Percentiles rank a stretch among this genome's conserved stretches.
These are phyloP conservation scores for Orychophragmus violaceus DNA, from an alignment of 345 rosid genomes.

Conservation along the genomic window DNA sequence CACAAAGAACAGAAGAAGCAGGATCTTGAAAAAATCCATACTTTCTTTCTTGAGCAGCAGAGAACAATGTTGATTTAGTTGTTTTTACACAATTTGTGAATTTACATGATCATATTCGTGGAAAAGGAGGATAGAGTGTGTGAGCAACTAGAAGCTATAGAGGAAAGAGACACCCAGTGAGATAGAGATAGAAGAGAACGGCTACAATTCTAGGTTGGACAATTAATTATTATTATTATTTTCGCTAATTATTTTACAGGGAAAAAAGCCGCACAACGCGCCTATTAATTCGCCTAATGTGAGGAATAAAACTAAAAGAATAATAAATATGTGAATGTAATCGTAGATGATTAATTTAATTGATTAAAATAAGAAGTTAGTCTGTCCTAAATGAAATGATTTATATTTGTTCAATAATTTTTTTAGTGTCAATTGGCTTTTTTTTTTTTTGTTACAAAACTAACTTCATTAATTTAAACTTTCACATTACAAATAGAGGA, in stretches of 20 bases:
- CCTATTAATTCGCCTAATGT: slow-evolving; percentile 20
- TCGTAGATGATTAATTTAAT: no score
- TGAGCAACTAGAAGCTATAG: slow-evolving; percentile 25
- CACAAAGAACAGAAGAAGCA: slow-evolving; percentile 43
- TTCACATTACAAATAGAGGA: no score
- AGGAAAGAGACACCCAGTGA: slow-evolving; percentile 19
- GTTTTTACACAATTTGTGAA: slow-evolving; percentile 12
- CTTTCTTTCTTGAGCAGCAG: slow-evolving; percentile 9
- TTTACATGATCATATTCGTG: slow-evolving; percentile 30
- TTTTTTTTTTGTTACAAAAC: no score
- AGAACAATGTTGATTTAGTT: not conserved
- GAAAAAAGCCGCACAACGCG: slow-evolving; percentile 27
- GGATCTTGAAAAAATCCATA: slow-evolving; percentile 44
- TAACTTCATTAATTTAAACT: no score
- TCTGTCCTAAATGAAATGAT: no score
- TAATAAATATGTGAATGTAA: no score
- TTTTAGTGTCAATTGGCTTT: no score
- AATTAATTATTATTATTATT: not conserved
- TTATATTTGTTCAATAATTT: no score
- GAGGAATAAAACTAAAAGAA: not conserved
- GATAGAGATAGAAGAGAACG: slow-evolving; percentile 22
- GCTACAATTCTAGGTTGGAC: slow-evolving; percentile 21
- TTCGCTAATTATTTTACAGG: not conserved
- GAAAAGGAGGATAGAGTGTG: slow-evolving; percentile 15
- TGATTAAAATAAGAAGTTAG: no score